These are phyloP conservation scores for Primulina tabacum DNA, from an alignment of 257 asterid genomes.

Conservation along the genomic window DNA sequence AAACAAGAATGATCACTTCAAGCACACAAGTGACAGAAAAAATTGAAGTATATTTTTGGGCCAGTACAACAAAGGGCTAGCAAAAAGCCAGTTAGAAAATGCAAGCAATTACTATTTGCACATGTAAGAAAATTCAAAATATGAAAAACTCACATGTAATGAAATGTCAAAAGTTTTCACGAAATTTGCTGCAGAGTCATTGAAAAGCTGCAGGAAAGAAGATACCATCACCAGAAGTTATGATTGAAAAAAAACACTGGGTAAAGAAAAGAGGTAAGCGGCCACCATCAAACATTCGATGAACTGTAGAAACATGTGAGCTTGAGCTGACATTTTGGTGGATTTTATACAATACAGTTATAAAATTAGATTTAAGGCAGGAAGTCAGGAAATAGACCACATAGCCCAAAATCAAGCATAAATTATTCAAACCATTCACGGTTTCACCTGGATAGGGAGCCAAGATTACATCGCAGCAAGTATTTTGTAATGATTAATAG, in stretches of 20 bases:
- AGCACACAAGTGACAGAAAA: constrained; percentile 5
- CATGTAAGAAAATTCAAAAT: constrained; percentile 8
- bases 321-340: constrained; percentile 4
- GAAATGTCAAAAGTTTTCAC: constrained; percentile 60
- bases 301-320: constrained; percentile 13
- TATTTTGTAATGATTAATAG: neutral
- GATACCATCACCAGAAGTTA: constrained; percentile 19
- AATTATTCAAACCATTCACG: neutral
- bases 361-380: neutral
- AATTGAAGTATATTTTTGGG: constrained; percentile 5
- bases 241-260: constrained; percentile 2
- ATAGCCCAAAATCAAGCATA: neutral
- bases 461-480: neutral
- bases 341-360: neutral
- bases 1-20: constrained; percentile 24
- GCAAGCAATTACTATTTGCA: constrained; percentile 17
- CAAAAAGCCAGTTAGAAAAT: constrained; percentile 1
- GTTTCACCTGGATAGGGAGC: neutral
- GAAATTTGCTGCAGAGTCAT: constrained; percentile 72
- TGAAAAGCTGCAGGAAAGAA: constrained; percentile 69
- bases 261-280: constrained; percentile 2
- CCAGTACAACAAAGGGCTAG: constrained; percentile 14
- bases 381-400: neutral
- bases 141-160: constrained; percentile 57
- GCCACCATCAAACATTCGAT: neutral